A percentile compares a stretch with the other conserved stretches of the same genome.
phyloP scores from a whole-genome alignment of 495 filamentous ascomycete genomes.

The Neurospora sp. region DNA sequence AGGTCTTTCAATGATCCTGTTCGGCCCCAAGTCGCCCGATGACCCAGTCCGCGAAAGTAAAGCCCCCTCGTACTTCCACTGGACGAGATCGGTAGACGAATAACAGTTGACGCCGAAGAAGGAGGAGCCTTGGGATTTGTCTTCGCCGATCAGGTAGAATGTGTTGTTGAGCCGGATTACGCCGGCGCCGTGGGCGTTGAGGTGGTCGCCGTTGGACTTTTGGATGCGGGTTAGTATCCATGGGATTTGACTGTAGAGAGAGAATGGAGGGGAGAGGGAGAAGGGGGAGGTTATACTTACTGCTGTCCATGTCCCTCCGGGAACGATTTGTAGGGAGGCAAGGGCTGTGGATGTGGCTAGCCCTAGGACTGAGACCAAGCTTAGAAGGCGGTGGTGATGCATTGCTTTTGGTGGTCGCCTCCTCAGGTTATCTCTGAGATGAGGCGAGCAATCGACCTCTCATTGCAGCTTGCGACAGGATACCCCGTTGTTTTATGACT shows the following conservation, averaged over 20 bases:
- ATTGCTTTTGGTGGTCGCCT: neutral
- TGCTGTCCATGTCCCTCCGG: constrained; percentile 41
- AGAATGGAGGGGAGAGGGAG: no score
- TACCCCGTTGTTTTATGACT: neutral
- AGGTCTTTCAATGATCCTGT: constrained; percentile 53
- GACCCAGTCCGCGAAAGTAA: constrained; percentile 35
- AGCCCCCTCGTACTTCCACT: constrained; percentile 50
- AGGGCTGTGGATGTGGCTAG: neutral
- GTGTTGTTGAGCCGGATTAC: constrained; percentile 41
- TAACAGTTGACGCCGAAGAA: constrained; percentile 54
- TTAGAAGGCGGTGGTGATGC: neutral
- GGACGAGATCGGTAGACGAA: constrained; percentile 45
- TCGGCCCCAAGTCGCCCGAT: constrained; percentile 50
- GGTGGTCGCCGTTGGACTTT: constrained; percentile 41
- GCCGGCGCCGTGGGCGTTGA: constrained; percentile 52
- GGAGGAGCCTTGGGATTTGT: constrained; percentile 46
- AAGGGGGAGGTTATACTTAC: constrained; percentile 7
- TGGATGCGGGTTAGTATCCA: neutral
- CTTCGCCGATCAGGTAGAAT: constrained; percentile 58
- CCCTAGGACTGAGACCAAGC: neutral
- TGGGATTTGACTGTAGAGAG: no score
- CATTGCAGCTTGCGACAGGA: neutral
- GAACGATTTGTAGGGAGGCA: constrained; percentile 29
- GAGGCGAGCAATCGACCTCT: neutral
- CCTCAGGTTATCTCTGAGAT: neutral